phyloP scores from a whole-genome alignment of 495 filamentous ascomycete genomes.

The Penicillium atrosanguineum region DNA sequence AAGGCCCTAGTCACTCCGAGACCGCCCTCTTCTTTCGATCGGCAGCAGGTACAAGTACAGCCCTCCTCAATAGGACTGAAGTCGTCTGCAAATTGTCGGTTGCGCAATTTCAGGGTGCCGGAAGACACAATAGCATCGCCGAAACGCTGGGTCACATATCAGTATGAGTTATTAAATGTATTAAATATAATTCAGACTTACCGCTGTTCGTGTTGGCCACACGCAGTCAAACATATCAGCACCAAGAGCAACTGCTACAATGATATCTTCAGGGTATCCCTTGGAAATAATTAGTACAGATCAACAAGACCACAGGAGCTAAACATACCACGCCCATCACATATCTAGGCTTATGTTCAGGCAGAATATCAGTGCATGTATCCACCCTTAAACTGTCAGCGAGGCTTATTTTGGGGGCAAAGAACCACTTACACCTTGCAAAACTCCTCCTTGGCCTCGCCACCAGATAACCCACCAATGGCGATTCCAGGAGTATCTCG shows the following conservation, averaged over 20 bases:
- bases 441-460: conserved; percentile 68
- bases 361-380: conserved; percentile 80
- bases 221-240: conserved; percentile 99
- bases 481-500: conserved; percentile 94
- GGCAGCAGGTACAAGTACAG: conserved; percentile 78
- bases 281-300: conserved; percentile 25
- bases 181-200: conserved; percentile 25
- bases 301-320: background rate
- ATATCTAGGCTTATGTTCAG: conserved; percentile 89
- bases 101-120: conserved; percentile 80
- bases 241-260: conserved; percentile 87
- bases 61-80: conserved; percentile 78
- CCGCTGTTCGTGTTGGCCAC: conserved; percentile 93
- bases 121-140: conserved; percentile 84
- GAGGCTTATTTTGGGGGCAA: background rate
- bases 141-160: conserved; percentile 54
- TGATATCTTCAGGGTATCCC: conserved; percentile 92
- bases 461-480: conserved; percentile 90
- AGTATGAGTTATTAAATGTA: background rate
- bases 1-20: conserved; percentile 86
- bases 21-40: conserved; percentile 62
- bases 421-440: conserved; percentile 51
- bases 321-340: conserved; percentile 87
- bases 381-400: conserved; percentile 57
- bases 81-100: conserved; percentile 71